phyloP scores from a whole-genome alignment of 2,329 filamentous ascomycete species.

The Didymellaceae sp. region DNA sequence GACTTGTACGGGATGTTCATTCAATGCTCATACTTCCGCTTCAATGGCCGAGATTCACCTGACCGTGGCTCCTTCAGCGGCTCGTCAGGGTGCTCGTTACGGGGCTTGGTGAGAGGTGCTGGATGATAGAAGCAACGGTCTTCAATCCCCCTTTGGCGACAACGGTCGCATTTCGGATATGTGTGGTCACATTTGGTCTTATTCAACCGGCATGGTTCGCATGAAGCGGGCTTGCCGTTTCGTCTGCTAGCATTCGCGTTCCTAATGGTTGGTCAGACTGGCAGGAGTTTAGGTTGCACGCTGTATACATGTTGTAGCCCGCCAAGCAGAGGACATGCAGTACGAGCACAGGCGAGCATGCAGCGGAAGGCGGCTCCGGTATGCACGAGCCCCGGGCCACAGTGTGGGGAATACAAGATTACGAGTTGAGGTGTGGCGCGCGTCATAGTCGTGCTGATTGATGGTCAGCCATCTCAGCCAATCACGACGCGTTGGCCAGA shows the following conservation, averaged over 20 bases:
- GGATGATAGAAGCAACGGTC: conserved; percentile 46
- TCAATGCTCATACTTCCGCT: conserved; percentile 34
- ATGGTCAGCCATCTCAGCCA: too few relatives aligned
- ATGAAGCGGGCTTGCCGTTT: conserved; percentile 44
- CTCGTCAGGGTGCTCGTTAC: conserved; percentile 13
- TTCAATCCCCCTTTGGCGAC: conserved; percentile 41
- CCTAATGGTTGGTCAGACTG: conserved; percentile 25
- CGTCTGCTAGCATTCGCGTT: conserved; percentile 36
- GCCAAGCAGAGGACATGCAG: neutral
- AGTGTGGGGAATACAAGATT: conserved; percentile 5
- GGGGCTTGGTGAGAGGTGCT: conserved; percentile 42
- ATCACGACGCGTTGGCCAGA: conserved; percentile 8
- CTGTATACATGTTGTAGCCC: conserved; percentile 7
- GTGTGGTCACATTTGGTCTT: conserved; percentile 45
- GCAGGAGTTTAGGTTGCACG: conserved; percentile 8
- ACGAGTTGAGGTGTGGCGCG: neutral
- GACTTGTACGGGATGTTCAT: too few relatives aligned
- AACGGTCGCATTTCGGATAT: conserved; percentile 42
- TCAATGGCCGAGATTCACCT: conserved; percentile 27
- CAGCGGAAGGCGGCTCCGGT: neutral
- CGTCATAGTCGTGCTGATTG: conserved; percentile 2
- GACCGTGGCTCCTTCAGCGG: conserved; percentile 2
- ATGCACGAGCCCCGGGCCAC: conserved; percentile 9
- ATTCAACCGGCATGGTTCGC: conserved; percentile 44
- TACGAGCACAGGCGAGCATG: neutral